phyloP scores from a whole-genome alignment of 2,329 filamentous ascomycete species.

The Epicoccum nigrum region DNA sequence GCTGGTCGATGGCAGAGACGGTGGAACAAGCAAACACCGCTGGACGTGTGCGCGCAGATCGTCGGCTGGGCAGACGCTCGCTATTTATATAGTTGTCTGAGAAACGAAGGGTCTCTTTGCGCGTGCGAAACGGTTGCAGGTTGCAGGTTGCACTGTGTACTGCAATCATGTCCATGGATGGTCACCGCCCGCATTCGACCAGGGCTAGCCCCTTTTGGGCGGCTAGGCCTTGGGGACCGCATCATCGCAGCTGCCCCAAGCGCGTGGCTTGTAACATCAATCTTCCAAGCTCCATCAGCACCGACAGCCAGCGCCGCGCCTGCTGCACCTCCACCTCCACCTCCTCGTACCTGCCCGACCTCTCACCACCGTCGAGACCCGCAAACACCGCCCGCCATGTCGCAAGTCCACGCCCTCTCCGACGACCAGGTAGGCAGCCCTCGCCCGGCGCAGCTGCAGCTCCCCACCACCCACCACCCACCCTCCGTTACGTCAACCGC shows the following conservation, averaged over 20 bases:
- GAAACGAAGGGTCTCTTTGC: slow-evolving; percentile 1
- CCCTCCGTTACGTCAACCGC: slow-evolving; percentile 38
- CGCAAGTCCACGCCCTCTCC: slow-evolving; percentile 90
- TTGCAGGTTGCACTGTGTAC: too few relatives aligned
- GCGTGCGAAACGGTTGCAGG: slow-evolving; percentile 13
- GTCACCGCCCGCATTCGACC: slow-evolving; percentile 8
- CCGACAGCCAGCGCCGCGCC: slow-evolving; percentile 17
- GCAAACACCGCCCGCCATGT: slow-evolving; percentile 69
- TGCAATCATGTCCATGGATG: slow-evolving; percentile 4
- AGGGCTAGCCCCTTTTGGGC: slow-evolving; percentile 16
- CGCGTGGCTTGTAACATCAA: slow-evolving; percentile 34
- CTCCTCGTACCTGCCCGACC: slow-evolving; percentile 13
- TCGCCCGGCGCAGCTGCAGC: slow-evolving; percentile 17
- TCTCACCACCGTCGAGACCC: slow-evolving; percentile 9
- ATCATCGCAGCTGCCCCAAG: slow-evolving; percentile 28
- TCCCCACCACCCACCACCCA: slow-evolving; percentile 32
- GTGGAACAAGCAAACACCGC: not conserved
- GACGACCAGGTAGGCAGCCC: slow-evolving; percentile 81
- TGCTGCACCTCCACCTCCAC: slow-evolving; percentile 26
- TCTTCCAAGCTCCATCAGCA: slow-evolving; percentile 32
- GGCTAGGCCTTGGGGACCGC: slow-evolving; percentile 5
- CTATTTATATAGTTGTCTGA: slow-evolving; percentile 4
- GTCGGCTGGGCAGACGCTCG: not conserved
- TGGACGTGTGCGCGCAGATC: not conserved
- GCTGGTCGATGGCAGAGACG: slow-evolving; percentile 26